Percentiles rank a stretch among this genome's conserved stretches.
These are phyloP conservation scores for Eimeria sp. DNA, from an alignment of 169 alveolate genomes.

Conservation along the genomic window DNA sequence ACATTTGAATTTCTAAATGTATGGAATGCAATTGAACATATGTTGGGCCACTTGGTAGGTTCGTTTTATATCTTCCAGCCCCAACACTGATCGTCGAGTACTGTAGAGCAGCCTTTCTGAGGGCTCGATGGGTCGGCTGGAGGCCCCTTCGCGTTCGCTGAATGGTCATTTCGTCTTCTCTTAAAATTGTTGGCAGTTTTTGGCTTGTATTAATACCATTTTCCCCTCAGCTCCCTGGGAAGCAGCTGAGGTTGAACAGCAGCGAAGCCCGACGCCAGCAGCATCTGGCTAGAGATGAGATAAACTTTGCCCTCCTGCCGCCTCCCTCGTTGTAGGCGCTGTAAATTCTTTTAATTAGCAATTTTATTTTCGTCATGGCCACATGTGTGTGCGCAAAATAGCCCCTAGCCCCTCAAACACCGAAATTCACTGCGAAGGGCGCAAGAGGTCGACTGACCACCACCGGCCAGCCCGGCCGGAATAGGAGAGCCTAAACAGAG, in stretches of 20 bases:
- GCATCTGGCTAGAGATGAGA: constrained; percentile 29
- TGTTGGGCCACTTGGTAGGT: not conserved
- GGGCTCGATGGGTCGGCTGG: constrained; percentile 47
- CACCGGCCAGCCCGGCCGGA: not conserved
- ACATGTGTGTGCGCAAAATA: not conserved
- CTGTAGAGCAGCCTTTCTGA: constrained; percentile 35
- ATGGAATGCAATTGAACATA: not conserved
- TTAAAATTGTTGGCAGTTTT: not conserved
- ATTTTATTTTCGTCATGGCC: not conserved
- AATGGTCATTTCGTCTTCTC: constrained; percentile 10
- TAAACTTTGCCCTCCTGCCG: constrained; percentile 2
- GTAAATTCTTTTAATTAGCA: not conserved
- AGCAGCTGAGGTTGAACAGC: constrained; percentile 17
- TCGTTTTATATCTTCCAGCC: not conserved
- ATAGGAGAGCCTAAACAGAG: not conserved
- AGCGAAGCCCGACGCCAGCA: constrained; percentile 25
- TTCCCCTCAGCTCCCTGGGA: not conserved
- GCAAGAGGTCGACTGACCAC: constrained; percentile 4
- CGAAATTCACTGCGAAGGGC: not conserved
- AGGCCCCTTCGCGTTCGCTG: not conserved
- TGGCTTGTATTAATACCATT: not conserved
- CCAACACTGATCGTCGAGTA: constrained; percentile 14
- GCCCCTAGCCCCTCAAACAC: not conserved
- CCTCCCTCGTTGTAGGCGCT: not conserved
- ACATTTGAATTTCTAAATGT: not conserved